Evolutionary conservation across 2,329 filamentous ascomycete genomes (phyloP).

Genomic region (Cryphonectria carpinicola): DNA sequence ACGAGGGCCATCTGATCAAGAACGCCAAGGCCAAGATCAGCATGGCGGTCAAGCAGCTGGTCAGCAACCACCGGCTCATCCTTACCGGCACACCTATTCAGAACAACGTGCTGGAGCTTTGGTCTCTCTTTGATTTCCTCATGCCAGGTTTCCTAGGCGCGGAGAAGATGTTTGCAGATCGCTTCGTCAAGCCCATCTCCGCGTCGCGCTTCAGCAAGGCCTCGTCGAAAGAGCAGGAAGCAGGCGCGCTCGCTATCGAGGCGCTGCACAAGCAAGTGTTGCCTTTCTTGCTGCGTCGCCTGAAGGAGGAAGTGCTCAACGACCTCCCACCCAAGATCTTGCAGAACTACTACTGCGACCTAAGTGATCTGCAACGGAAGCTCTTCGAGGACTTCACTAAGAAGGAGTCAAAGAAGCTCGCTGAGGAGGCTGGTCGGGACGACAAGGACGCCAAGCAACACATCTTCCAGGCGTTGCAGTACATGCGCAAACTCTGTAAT

Average conservation of each 20-base stretch:
- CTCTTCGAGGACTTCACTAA: conserved; percentile 96
- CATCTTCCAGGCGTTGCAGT: conserved; percentile 98
- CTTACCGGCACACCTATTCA: conserved; percentile 97
- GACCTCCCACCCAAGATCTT: conserved; percentile 97
- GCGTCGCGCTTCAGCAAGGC: conserved; percentile 95
- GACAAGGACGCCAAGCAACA: conserved; percentile 97
- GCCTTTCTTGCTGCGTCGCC: conserved; percentile 90
- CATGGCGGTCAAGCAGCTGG: conserved; percentile 84
- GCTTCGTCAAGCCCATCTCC: conserved; percentile 93
- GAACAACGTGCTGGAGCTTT: conserved; percentile 95
- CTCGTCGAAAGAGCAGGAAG: conserved; percentile 97
- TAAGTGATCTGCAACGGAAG: conserved; percentile 91
- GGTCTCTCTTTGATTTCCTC: conserved; percentile 97
- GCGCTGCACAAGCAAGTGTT: conserved; percentile 98
- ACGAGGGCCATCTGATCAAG: conserved; percentile 98
- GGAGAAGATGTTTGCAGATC: conserved; percentile 92
- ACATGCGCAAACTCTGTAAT: conserved; percentile 99
- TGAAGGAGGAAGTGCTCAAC: conserved; percentile 97
- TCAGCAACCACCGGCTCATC: conserved; percentile 93
- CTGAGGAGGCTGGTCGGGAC: conserved; percentile 78
- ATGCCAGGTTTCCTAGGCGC: conserved; percentile 98
- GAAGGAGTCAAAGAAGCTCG: conserved; percentile 87
- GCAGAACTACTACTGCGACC: conserved; percentile 98
- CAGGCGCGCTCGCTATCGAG: conserved; percentile 92
- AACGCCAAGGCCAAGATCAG: conserved; percentile 97